These are phyloP conservation scores for Ceratobasidium theobromae DNA, from an alignment of 1,284 basidiomycete genomes.

Conservation along the genomic window DNA sequence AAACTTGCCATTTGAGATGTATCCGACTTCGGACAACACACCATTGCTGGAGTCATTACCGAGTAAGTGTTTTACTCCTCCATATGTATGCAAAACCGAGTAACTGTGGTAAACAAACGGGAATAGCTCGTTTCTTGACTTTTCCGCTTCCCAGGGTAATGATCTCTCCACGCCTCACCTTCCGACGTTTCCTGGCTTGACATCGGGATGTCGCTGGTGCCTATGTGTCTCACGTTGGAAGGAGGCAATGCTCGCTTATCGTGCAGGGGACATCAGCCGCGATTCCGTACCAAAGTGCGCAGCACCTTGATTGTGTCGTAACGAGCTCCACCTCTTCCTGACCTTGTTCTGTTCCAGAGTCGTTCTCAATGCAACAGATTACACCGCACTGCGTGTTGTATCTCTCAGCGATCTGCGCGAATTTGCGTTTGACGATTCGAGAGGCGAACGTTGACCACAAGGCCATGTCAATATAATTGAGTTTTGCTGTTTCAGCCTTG, in stretches of 20 bases:
- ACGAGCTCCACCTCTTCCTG: neutral
- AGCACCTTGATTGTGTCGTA: neutral
- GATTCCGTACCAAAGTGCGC: constrained; percentile 22
- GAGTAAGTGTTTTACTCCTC: neutral
- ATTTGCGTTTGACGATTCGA: constrained; percentile 25
- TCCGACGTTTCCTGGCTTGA: constrained; percentile 15
- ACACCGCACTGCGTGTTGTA: constrained; percentile 13
- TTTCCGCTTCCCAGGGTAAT: constrained; percentile 21
- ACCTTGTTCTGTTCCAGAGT: neutral
- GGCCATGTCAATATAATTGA: neutral
- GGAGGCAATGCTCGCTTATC: constrained; percentile 23
- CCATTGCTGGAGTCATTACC: constrained; percentile 13
- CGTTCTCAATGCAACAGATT: constrained; percentile 17
- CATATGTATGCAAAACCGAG: neutral
- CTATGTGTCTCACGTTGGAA: constrained; percentile 25
- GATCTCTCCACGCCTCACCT: constrained; percentile 13
- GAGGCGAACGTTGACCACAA: constrained; percentile 14
- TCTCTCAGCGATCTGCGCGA: constrained; percentile 29
- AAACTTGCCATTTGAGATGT: constrained; percentile 16
- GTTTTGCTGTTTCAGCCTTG: too few relatives aligned
- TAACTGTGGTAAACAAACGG: neutral
- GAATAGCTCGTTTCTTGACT: constrained; percentile 18
- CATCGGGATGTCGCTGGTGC: constrained; percentile 24
- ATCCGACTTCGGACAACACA: constrained; percentile 16
- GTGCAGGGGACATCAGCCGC: constrained; percentile 23